Evolutionary conservation across 176 grass and related monocot genomes (phyloP).

Genomic region (Oryza coarctata): DNA sequence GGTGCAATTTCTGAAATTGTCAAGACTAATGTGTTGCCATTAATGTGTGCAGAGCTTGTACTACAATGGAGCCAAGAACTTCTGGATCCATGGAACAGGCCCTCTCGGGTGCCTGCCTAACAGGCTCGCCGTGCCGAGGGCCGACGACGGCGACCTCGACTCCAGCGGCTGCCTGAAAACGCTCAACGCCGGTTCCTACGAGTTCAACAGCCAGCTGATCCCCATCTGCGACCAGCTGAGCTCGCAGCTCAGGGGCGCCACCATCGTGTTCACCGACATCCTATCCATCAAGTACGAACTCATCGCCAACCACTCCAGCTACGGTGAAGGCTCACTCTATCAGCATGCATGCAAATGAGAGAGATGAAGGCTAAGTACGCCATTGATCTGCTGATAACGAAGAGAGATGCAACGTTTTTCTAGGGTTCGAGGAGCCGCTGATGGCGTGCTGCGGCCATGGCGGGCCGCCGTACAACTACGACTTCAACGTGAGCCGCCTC

Average conservation of each 20-base stretch:
- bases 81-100: slow-evolving; percentile 56
- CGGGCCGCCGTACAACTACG: slow-evolving; percentile 71
- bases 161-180: slow-evolving; percentile 46
- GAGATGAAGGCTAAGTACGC: neutral
- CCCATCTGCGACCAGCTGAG: slow-evolving; percentile 34
- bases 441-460: slow-evolving; percentile 72
- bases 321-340: slow-evolving; percentile 28
- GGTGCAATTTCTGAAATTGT: too few relatives aligned
- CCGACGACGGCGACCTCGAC: slow-evolving; percentile 49
- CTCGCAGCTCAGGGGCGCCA: slow-evolving; percentile 41
- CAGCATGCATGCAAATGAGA: neutral
- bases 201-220: slow-evolving; percentile 49
- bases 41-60: slow-evolving; percentile 37
- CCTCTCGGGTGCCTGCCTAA: slow-evolving; percentile 64
- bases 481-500: slow-evolving; percentile 49
- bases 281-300: slow-evolving; percentile 58
- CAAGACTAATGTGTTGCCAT: too few relatives aligned
- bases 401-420: neutral
- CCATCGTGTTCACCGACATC: slow-evolving; percentile 55
- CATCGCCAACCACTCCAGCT: slow-evolving; percentile 47
- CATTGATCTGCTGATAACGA: neutral
- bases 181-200: slow-evolving; percentile 43
- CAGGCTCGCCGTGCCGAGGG: slow-evolving; percentile 41
- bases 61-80: slow-evolving; percentile 52
- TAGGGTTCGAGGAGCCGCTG: slow-evolving; percentile 59